Base-by-base conservation (phyloP, 2,329 filamentous ascomycete species). In the Ceratocystis cubensis region DNA sequence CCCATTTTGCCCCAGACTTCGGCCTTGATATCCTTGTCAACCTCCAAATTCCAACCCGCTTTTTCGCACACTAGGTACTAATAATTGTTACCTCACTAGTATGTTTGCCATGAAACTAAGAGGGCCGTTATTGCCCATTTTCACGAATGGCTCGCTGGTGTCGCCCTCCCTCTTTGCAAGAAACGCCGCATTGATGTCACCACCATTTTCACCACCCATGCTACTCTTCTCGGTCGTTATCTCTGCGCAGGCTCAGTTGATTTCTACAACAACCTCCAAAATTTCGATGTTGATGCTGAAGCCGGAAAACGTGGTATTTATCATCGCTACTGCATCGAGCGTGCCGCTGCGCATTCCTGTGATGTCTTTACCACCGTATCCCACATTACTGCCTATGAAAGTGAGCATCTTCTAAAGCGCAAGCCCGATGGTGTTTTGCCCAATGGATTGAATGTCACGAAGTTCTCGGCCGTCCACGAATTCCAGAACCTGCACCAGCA, bases 361-460 rank as follows among this genome's bases (percentile, higher is more conserved):
- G 94, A 99, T 77, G 94, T 99, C 72, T 97, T 99, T 79, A 99
- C 94, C 25, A 99, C 94, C 0, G 94, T 99, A 68, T 97, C 93
- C 20, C 94, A 97, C 76, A 97, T 99, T 74, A 99, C 94, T 3
- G 94, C 94, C 8, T 97, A 96, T 76, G 94, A 99, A 78, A 96
- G 91, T 73, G 94, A 99, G 80, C 93, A 99, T 78, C 78, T 99
- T 71, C 83, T 99, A 70, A 97, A 97, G 83, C 88, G 94, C 70
- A 97, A 97, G 78, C 94, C 94, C 0, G 94, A 99, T 72, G 94
- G 94, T 53, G 94, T 99, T 5, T 77, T 97, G 71, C 94, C 94
- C 71, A 99, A 99, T 73, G 94, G 94, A 70, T 82, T 99, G 73
- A 99, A 99, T 73, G 94, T 99, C 69, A 96, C 92, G 77, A 97